These are phyloP conservation scores for Trypanosoma theileri DNA, from an alignment of 208 protist species.

Conservation along the genomic window DNA sequence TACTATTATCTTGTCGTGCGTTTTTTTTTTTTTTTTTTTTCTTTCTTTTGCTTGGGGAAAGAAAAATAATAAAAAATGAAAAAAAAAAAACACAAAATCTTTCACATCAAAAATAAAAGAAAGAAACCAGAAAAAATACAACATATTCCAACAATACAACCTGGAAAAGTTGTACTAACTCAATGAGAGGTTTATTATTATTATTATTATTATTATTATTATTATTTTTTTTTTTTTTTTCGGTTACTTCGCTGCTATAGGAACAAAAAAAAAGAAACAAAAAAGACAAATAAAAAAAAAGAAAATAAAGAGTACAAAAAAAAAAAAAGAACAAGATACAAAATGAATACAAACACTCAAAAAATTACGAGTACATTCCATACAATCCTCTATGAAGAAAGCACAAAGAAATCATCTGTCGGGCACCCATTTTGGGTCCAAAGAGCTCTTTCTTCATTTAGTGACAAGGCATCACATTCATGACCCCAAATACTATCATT, in stretches of 20 bases:
- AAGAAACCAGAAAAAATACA: neutral
- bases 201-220: too few relatives aligned
- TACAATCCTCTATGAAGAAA: slow-evolving; percentile 5
- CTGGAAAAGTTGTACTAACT: too few relatives aligned
- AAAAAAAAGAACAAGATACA: too few relatives aligned
- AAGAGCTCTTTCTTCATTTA: slow-evolving; percentile 15
- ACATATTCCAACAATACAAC: too few relatives aligned
- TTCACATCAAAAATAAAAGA: slow-evolving; percentile 4
- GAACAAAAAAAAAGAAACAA: too few relatives aligned
- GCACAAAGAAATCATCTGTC: slow-evolving; percentile 22
- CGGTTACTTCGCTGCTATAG: too few relatives aligned
- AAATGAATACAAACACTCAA: too few relatives aligned
- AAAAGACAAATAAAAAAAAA: slow-evolving; percentile 10
- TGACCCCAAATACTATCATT: slow-evolving; percentile 19
- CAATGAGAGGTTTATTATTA: too few relatives aligned
- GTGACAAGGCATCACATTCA: slow-evolving; percentile 23
- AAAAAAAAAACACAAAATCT: slow-evolving; percentile 12
- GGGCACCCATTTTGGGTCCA: slow-evolving; percentile 20
- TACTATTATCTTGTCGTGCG: neutral
- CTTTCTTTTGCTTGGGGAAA: neutral
- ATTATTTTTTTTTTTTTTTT: too few relatives aligned
- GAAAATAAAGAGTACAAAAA: neutral
- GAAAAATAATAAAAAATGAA: neutral
- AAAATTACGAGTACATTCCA: too few relatives aligned
- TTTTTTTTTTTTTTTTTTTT: slow-evolving; percentile 2